phyloP scores from a whole-genome alignment of 2,329 filamentous ascomycete species.

The Cercospora zeae-maydis region DNA sequence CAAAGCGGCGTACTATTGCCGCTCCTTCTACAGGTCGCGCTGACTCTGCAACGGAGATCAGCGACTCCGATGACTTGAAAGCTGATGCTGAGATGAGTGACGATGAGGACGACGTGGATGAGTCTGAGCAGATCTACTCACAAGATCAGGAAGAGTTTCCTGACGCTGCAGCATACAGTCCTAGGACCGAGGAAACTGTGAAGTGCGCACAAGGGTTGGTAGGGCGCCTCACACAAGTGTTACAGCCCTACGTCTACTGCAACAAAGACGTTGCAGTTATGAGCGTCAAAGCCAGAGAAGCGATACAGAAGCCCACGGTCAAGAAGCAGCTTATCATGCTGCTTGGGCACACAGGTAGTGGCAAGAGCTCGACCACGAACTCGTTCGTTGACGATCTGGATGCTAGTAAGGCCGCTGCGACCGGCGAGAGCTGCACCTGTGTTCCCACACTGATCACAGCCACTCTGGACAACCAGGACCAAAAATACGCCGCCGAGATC shows the following conservation, averaged over 20 bases:
- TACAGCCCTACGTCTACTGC: background rate
- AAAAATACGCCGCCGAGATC: conserved; percentile 9
- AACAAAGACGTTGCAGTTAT: background rate
- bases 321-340: conserved; percentile 6
- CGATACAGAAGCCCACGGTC: background rate
- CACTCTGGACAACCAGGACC: background rate
- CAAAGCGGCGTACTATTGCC: background rate
- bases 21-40: background rate
- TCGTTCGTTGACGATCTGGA: conserved; percentile 11
- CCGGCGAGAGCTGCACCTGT: conserved; percentile 11
- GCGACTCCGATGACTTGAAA: background rate
- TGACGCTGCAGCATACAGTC: background rate
- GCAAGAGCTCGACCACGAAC: conserved; percentile 14
- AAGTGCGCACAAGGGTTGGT: background rate
- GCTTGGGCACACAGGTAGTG: conserved; percentile 5
- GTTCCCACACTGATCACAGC: conserved; percentile 10
- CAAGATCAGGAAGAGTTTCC: background rate
- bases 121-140: background rate
- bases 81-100: background rate
- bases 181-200: background rate
- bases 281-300: background rate
- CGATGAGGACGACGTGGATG: background rate
- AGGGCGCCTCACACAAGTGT: background rate
- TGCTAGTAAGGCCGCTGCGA: conserved; percentile 10
- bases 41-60: background rate